Conservation (phyloP, 73 alveolate genomes). For the Paramecium tetraurelia region DNA sequence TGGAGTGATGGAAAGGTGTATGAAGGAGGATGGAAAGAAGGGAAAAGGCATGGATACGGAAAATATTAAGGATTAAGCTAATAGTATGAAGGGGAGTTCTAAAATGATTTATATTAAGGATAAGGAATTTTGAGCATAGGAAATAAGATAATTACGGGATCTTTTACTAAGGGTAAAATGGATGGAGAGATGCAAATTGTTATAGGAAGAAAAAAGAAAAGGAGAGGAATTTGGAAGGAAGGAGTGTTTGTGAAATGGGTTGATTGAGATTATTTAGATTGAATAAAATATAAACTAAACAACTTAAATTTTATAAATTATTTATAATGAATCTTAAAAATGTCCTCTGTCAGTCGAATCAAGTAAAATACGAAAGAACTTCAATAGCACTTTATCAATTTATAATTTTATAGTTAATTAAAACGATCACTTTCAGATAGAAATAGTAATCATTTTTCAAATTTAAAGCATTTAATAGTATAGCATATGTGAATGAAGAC, state of each 20-base stretch:
- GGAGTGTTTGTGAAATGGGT: neutral
- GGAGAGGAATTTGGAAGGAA: neutral
- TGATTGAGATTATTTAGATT: neutral
- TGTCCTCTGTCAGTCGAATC: neutral
- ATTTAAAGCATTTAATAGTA: neutral
- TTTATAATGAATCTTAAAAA: neutral
- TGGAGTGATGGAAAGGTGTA: constrained; percentile 59
- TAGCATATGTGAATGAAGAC: neutral
- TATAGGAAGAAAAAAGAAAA: neutral
- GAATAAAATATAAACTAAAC: neutral
- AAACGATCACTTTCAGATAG: neutral
- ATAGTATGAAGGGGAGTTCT: neutral
- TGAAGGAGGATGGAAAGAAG: constrained; percentile 48
- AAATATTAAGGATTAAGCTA: neutral
- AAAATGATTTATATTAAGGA: neutral
- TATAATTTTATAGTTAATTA: neutral
- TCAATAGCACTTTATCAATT: neutral
- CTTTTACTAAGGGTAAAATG: neutral
- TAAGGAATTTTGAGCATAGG: neutral
- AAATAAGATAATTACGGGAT: neutral
- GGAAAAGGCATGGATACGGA: constrained; percentile 53
- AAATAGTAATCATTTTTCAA: neutral
- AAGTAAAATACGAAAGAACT: no score
- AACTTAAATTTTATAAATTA: neutral
- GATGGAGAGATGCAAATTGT: neutral